phyloP scores from a whole-genome alignment of 1,284 basidiomycete species.

The Leucocoprinus gongylophorus region DNA sequence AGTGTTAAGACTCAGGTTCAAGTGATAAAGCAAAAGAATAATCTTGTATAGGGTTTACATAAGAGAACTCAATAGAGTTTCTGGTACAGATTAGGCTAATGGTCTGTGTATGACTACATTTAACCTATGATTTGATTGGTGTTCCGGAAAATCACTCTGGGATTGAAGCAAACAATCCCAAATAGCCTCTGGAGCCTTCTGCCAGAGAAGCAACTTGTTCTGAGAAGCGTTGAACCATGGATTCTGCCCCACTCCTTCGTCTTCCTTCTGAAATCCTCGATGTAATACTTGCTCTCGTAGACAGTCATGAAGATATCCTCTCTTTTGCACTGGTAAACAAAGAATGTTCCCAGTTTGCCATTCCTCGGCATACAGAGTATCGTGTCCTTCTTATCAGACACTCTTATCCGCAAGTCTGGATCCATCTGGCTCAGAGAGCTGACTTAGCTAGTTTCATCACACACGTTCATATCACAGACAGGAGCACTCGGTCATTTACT shows the following conservation, averaged over 20 bases:
- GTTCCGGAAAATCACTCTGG: no score
- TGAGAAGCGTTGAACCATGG: constrained; percentile 1
- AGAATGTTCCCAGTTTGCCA: constrained; percentile 29
- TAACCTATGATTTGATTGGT: no score
- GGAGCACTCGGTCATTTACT: constrained; percentile 26
- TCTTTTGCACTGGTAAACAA: constrained; percentile 38
- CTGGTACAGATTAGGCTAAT: no score
- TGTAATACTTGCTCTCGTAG: constrained; percentile 37
- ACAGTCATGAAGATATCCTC: constrained; percentile 34
- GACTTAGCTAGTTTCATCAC: constrained; percentile 38
- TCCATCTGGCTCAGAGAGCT: constrained; percentile 39
- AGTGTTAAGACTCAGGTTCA: no score
- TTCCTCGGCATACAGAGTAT: constrained; percentile 43
- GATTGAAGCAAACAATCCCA: constrained; percentile 1
- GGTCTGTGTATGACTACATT: no score
- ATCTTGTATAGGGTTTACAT: no score
- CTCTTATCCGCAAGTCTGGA: constrained; percentile 38
- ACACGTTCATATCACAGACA: constrained; percentile 34
- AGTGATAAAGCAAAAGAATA: no score
- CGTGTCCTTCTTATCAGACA: constrained; percentile 38
- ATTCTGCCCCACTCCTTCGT: constrained; percentile 17
- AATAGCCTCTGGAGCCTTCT: background rate
- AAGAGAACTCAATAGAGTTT: no score
- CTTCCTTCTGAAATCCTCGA: constrained; percentile 39
- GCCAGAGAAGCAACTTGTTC: background rate